A percentile compares a stretch with the other conserved stretches of the same genome.
phyloP scores from a whole-genome alignment of 2,329 filamentous ascomycete genomes.

The Aspergillus fischeri region DNA sequence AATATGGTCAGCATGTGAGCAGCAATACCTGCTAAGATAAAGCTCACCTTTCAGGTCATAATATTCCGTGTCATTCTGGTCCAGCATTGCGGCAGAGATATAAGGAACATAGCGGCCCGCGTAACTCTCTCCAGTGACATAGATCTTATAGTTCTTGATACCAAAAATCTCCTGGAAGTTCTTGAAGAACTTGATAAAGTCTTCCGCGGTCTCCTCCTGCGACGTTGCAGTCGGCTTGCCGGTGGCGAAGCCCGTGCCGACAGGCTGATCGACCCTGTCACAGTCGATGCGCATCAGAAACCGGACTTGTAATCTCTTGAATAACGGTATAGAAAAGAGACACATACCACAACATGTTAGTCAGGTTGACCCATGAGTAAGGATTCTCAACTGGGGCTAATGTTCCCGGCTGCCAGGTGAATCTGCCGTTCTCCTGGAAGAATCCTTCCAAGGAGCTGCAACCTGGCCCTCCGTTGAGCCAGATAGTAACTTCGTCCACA shows the following conservation, averaged over 20 bases:
- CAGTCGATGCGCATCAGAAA: neutral
- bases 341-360: slow-evolving; percentile 70
- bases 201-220: slow-evolving; percentile 63
- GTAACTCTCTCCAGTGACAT: slow-evolving; percentile 70
- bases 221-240: slow-evolving; percentile 62
- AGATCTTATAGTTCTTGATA: slow-evolving; percentile 66
- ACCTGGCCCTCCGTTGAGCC: slow-evolving; percentile 53
- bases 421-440: slow-evolving; percentile 73
- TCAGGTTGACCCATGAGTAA: slow-evolving; percentile 71
- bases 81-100: slow-evolving; percentile 70
- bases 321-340: neutral
- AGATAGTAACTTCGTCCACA: slow-evolving; percentile 42
- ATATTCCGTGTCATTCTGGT: slow-evolving; percentile 62
- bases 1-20: slow-evolving; percentile 1
- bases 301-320: neutral
- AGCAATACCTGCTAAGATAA: neutral
- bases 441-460: slow-evolving; percentile 62
- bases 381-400: slow-evolving; percentile 60
- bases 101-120: slow-evolving; percentile 69
- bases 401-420: slow-evolving; percentile 68
- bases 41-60: slow-evolving; percentile 59
- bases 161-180: slow-evolving; percentile 70
- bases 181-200: slow-evolving; percentile 76
- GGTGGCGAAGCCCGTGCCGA: slow-evolving; percentile 64
- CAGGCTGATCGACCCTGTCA: slow-evolving; percentile 34